These are phyloP conservation scores for Hericium alpestre DNA, from an alignment of 768 basidiomycete genomes.

Conservation along the genomic window DNA sequence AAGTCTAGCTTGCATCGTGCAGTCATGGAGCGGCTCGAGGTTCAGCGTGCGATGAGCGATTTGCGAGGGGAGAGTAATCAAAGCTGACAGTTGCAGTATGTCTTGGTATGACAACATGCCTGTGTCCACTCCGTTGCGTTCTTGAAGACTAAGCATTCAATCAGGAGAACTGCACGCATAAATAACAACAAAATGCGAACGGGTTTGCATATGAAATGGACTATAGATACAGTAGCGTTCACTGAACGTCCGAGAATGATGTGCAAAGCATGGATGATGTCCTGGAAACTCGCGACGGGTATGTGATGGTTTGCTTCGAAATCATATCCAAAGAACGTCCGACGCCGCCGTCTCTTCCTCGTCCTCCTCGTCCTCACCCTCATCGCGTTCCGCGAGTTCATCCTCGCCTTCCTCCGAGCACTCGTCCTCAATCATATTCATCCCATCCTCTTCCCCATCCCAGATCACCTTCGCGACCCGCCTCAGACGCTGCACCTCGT, in stretches of 20 bases:
- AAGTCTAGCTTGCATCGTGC: constrained; percentile 60
- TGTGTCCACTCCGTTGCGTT: too few relatives aligned
- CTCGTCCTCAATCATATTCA: neutral
- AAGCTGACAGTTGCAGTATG: neutral
- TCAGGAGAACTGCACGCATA: too few relatives aligned
- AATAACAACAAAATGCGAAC: too few relatives aligned
- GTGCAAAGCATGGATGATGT: neutral
- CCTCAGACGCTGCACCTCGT: neutral
- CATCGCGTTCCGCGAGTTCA: neutral
- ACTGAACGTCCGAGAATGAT: neutral
- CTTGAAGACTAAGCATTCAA: too few relatives aligned
- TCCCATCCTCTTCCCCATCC: neutral
- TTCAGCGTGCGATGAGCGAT: constrained; percentile 60
- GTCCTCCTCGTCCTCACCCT: neutral
- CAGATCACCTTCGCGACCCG: neutral
- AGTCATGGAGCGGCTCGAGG: constrained; percentile 65
- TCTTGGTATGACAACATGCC: neutral
- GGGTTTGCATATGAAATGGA: neutral
- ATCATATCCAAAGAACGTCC: neutral
- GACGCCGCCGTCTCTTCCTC: neutral
- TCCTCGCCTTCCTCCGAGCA: neutral
- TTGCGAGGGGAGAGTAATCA: constrained; percentile 13
- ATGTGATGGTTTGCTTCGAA: too few relatives aligned
- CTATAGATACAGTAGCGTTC: neutral
- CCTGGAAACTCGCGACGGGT: neutral